A percentile compares a stretch with the other conserved stretches of the same genome.
Evolutionary conservation across 805 yeast genomes (phyloP).

Genomic region (Groenewaldozyma salmanticensis): DNA sequence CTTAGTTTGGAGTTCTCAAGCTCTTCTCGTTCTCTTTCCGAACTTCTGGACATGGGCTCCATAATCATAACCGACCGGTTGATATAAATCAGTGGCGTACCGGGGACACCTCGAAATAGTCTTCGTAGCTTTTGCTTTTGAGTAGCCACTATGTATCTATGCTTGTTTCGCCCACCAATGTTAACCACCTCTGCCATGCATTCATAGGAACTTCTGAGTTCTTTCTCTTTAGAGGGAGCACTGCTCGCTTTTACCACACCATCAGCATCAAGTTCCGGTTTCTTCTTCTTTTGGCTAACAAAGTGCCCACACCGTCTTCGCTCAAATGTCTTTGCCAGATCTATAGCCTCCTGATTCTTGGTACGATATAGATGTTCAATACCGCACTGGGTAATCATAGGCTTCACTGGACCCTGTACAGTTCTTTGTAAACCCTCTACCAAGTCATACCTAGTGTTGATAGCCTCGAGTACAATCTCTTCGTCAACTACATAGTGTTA

Average conservation of each 20-base stretch:
- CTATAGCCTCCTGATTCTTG: slow-evolving; percentile 66
- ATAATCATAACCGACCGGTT: slow-evolving; percentile 87
- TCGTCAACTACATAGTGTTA: slow-evolving; percentile 55
- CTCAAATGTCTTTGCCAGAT: slow-evolving; percentile 72
- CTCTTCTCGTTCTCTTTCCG: slow-evolving; percentile 38
- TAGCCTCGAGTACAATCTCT: slow-evolving; percentile 57
- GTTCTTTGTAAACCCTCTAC: slow-evolving; percentile 72
- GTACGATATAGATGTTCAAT: slow-evolving; percentile 74
- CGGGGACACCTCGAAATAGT: slow-evolving; percentile 66
- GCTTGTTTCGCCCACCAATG: slow-evolving; percentile 69
- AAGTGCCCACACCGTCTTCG: slow-evolving; percentile 89
- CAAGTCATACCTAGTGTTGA: slow-evolving; percentile 63
- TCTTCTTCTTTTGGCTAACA: slow-evolving; percentile 29
- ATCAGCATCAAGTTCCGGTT: slow-evolving; percentile 16
- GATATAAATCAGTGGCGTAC: slow-evolving; percentile 81
- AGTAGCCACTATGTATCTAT: slow-evolving; percentile 81
- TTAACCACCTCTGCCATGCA: slow-evolving; percentile 66
- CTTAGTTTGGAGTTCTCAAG: slow-evolving; percentile 62
- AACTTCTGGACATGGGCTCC: slow-evolving; percentile 83
- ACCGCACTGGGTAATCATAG: slow-evolving; percentile 93
- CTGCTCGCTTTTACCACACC: slow-evolving; percentile 5
- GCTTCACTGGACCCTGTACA: slow-evolving; percentile 75
- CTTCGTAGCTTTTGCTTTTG: slow-evolving; percentile 67
- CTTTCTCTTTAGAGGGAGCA: slow-evolving; percentile 5
- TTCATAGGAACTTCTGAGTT: slow-evolving; percentile 41